Base-by-base conservation (phyloP, 2,329 filamentous ascomycete genomes). In the Penicillium sp. region DNA sequence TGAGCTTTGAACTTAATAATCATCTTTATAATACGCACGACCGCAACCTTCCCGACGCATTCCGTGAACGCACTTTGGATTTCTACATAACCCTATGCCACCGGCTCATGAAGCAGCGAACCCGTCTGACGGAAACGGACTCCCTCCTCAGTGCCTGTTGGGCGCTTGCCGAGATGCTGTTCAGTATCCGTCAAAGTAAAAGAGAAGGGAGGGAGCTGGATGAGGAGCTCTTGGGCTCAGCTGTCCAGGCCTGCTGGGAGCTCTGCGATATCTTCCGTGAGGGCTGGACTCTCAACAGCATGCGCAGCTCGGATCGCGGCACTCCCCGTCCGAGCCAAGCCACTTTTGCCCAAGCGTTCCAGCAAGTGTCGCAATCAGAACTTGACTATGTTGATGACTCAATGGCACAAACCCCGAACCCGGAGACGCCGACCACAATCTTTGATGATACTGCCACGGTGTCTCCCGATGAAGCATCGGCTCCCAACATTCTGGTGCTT, bases 61-160 rank as follows among this genome's bases (percentile, higher is more conserved):
- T 98, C 73, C 86, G 90, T 54, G 93, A 97, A 75, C 84, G 93
- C 59, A 97, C 94, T 0, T 76, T 98, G 58, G 94, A 97, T 70
- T 97, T 97, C 69, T 97, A 97, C 71, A 90, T 96, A 66, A 96
- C 94, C 0, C 76, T 98, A 2, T 97, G 94, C 71, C 94, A 97
- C 75, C 88, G 94, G 41, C 79, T 97, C n/a, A 97, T 97, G 92
- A 97, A 96, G 75, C 92, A 96, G 75, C 86, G 91, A 58, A 90
- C 86, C 55, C 89, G 91, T 31, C 76, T 93, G 2, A 88, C 87
- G 0, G 88, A 96, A 69, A 94, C 91, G 0, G 92, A 96, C 73
- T 88, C 90, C 6, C 82, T 97, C 4, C 83, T 97, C 3, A 85
- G 89, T 57, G 91, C 92, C 22, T 96, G 93, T 72, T 97, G 94